Evolutionary conservation across 768 basidiomycete genomes (phyloP).

Genomic region (Collybia mongolica): DNA sequence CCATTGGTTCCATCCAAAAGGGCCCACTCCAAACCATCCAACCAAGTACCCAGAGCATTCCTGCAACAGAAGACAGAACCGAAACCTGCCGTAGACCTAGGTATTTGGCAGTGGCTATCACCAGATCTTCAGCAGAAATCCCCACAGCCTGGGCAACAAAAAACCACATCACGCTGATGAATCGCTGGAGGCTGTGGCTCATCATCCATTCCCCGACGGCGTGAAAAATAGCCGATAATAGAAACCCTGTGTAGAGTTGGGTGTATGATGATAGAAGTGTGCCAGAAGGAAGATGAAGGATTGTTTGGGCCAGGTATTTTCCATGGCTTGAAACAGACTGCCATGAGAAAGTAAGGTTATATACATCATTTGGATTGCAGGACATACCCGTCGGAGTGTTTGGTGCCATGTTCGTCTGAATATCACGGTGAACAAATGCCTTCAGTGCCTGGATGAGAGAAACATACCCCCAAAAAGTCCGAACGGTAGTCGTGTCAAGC

Average conservation of each 20-base stretch:
- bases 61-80: background rate
- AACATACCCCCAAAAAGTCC: slow-evolving; percentile 33
- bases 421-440: background rate
- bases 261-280: slow-evolving; percentile 20
- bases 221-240: slow-evolving; percentile 29
- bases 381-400: slow-evolving; percentile 22
- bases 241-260: slow-evolving; percentile 30
- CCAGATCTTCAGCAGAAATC: slow-evolving; percentile 28
- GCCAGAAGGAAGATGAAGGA: slow-evolving; percentile 16
- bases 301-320: slow-evolving; percentile 11
- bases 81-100: slow-evolving; percentile 6
- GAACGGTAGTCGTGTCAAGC: slow-evolving; percentile 27
- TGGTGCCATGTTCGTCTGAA: slow-evolving; percentile 21
- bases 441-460: background rate
- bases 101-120: slow-evolving; percentile 18
- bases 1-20: background rate
- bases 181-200: too few relatives aligned
- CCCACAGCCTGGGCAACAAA: slow-evolving; percentile 28
- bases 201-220: background rate
- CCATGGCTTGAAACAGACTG: slow-evolving; percentile 23
- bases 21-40: background rate
- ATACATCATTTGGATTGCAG: background rate
- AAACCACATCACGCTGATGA: slow-evolving; percentile 12
- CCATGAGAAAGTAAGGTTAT: background rate
- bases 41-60: background rate